These are phyloP conservation scores for Yamadazyma kanchanaburiensis DNA, from an alignment of 1,139 yeast genomes.

Conservation along the genomic window DNA sequence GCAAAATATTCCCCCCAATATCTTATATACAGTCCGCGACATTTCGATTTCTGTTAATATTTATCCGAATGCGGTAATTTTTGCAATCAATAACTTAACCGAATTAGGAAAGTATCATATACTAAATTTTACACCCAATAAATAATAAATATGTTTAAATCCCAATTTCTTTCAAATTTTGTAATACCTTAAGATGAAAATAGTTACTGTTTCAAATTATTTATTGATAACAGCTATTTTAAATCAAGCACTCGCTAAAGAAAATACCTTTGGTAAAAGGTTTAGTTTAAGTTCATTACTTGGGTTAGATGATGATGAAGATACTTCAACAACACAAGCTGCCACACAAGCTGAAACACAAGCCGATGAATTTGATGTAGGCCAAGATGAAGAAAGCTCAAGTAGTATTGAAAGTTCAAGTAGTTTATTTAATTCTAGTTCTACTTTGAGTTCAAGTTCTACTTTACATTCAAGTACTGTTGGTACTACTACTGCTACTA, in stretches of 20 bases:
- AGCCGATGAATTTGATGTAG: constrained; percentile 2
- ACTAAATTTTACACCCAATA: too few species aligned
- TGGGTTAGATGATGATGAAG: constrained; percentile 6
- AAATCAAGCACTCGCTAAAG: constrained; percentile 11
- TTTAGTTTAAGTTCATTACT: constrained; percentile 12
- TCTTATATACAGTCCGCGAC: too few species aligned
- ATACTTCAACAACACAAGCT: constrained; percentile 7
- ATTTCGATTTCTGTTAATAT: not conserved
- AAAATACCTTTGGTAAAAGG: constrained; percentile 11
- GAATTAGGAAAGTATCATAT: not conserved
- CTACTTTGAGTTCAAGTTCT: constrained; percentile 3
- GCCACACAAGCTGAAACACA: constrained; percentile 1
- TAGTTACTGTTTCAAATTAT: constrained; percentile 12
- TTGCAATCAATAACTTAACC: not conserved
- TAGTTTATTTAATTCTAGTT: constrained; percentile 3
- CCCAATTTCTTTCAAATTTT: too few species aligned
- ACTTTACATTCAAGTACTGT: constrained; percentile 4
- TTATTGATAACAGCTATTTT: constrained; percentile 12
- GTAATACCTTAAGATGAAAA: constrained; percentile 13
- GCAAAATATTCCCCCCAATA: too few species aligned
- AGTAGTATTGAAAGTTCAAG: constrained; percentile 4
- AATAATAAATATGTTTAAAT: too few species aligned
- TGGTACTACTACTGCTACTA: constrained; percentile 6
- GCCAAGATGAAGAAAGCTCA: not conserved
- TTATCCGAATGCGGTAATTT: not conserved